phyloP scores from a whole-genome alignment of 768 basidiomycete genomes.

The Podaxis pistillaris region DNA sequence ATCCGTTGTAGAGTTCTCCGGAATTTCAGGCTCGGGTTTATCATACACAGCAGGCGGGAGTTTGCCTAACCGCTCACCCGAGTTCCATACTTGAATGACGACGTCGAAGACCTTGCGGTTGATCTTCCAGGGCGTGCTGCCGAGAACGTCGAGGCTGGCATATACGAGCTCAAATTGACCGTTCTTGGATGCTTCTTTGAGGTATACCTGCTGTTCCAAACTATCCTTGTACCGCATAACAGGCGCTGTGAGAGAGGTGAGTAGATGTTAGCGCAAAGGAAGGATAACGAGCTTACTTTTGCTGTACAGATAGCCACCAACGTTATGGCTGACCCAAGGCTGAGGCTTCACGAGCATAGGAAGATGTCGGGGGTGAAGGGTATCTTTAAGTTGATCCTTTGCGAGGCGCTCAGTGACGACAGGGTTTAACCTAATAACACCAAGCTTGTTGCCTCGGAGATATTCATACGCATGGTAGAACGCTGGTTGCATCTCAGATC shows the following conservation, averaged over 20 bases:
- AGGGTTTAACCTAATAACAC: slow-evolving; percentile 85
- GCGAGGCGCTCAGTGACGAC: slow-evolving; percentile 75
- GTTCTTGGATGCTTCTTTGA: slow-evolving; percentile 67
- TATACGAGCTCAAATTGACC: slow-evolving; percentile 84
- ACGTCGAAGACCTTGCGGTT: slow-evolving; percentile 77
- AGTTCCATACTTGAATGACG: slow-evolving; percentile 83
- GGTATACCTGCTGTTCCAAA: slow-evolving; percentile 76
- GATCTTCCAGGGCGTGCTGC: slow-evolving; percentile 87
- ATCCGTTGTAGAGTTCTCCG: slow-evolving; percentile 44
- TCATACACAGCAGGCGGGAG: slow-evolving; percentile 76
- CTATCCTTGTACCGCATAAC: slow-evolving; percentile 95
- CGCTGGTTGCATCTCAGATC: slow-evolving; percentile 81
- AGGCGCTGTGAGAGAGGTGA: slow-evolving; percentile 36
- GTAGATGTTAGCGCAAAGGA: not conserved
- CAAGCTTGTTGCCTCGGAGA: slow-evolving; percentile 90
- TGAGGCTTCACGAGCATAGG: slow-evolving; percentile 94
- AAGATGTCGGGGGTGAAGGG: slow-evolving; percentile 89
- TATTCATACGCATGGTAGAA: slow-evolving; percentile 94
- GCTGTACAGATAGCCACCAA: slow-evolving; percentile 84
- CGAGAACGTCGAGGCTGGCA: slow-evolving; percentile 86
- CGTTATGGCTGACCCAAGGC: slow-evolving; percentile 75
- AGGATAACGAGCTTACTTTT: slow-evolving; percentile 46
- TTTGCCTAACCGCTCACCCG: slow-evolving; percentile 77
- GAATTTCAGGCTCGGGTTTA: slow-evolving; percentile 58
- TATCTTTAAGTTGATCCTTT: slow-evolving; percentile 64